These are phyloP conservation scores for Haematococcus sp. DNA, from an alignment of 139 green algal genomes.

Conservation along the genomic window DNA sequence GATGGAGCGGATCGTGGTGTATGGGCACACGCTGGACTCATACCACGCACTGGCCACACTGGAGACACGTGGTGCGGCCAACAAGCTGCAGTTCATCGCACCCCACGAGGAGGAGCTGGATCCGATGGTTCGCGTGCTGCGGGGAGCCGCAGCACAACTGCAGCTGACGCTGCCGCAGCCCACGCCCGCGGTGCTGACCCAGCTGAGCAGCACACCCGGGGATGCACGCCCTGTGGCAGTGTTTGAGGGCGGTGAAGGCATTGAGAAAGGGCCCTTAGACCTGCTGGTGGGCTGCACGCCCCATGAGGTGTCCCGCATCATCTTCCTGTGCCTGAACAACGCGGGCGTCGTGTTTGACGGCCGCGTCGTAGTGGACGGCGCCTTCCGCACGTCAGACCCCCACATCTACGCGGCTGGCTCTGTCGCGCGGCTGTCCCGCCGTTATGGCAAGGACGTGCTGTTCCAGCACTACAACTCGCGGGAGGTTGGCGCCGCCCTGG, in stretches of 20 bases:
- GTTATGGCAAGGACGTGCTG: conserved; percentile 28
- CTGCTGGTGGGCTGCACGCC: conserved; percentile 53
- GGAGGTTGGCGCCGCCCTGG: conserved; percentile 44
- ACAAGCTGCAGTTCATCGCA: conserved; percentile 12
- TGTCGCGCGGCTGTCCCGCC: conserved; percentile 55
- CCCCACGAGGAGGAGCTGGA: conserved; percentile 3
- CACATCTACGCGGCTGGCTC: conserved; percentile 58
- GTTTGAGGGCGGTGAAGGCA: neutral
- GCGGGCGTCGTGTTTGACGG: conserved; percentile 65
- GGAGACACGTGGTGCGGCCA: conserved; percentile 18
- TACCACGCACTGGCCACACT: conserved; percentile 37
- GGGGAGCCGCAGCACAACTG: conserved; percentile 19
- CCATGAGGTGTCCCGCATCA: conserved; percentile 14
- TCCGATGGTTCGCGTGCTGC: conserved; percentile 26
- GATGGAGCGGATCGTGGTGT: conserved; percentile 39
- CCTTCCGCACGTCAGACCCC: conserved; percentile 57
- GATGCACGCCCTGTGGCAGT: neutral
- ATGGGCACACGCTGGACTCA: conserved; percentile 42
- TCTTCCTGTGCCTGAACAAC: conserved; percentile 55
- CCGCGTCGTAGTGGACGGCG: conserved; percentile 62
- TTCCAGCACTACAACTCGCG: conserved; percentile 56
- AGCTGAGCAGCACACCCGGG: conserved; percentile 1
- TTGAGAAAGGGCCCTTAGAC: conserved; percentile 25
- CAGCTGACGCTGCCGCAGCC: conserved; percentile 16
- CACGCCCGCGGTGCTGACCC: neutral